phyloP scores from a whole-genome alignment of 2,329 filamentous ascomycete genomes.

The Sporothrix inflata region DNA sequence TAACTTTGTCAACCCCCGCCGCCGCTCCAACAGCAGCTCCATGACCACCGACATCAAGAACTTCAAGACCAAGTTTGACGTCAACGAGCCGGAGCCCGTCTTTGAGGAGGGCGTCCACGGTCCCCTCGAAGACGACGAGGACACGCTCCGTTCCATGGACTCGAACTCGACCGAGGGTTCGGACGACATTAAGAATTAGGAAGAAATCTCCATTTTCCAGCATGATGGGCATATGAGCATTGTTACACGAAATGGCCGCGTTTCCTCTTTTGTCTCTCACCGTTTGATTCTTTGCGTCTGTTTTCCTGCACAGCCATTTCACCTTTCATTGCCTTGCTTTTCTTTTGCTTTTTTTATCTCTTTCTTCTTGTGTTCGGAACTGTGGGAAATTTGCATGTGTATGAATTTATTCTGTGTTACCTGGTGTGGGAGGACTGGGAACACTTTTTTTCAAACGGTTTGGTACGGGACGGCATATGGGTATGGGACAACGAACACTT shows the following conservation, averaged over 20 bases:
- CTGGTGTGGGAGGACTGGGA: background rate
- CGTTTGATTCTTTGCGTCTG: background rate
- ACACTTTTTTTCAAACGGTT: background rate
- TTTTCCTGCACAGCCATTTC: conserved; percentile 16
- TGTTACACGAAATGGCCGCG: conserved; percentile 7
- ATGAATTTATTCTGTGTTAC: background rate
- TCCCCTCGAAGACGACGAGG: conserved; percentile 62
- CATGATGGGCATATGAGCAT: conserved; percentile 17
- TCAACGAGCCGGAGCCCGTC: conserved; percentile 84
- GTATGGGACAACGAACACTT: conserved; percentile 4
- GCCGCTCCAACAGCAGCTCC: conserved; percentile 88
- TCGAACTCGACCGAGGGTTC: conserved; percentile 60
- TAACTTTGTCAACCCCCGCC: conserved; percentile 81
- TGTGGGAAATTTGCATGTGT: conserved; percentile 23
- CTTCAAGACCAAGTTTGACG: conserved; percentile 97
- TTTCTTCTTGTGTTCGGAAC: background rate
- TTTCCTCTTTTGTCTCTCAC: background rate
- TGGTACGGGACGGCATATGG: conserved; percentile 13
- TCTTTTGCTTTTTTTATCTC: background rate
- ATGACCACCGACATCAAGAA: conserved; percentile 70
- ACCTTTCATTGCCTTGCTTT: background rate
- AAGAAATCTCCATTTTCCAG: background rate
- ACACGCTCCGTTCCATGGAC: conserved; percentile 60
- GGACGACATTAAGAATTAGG: conserved; percentile 45
- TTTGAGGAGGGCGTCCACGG: conserved; percentile 88